Evolutionary conservation across 1,139 yeast species (phyloP).

Genomic region (Sugiyamaella pinicola): DNA sequence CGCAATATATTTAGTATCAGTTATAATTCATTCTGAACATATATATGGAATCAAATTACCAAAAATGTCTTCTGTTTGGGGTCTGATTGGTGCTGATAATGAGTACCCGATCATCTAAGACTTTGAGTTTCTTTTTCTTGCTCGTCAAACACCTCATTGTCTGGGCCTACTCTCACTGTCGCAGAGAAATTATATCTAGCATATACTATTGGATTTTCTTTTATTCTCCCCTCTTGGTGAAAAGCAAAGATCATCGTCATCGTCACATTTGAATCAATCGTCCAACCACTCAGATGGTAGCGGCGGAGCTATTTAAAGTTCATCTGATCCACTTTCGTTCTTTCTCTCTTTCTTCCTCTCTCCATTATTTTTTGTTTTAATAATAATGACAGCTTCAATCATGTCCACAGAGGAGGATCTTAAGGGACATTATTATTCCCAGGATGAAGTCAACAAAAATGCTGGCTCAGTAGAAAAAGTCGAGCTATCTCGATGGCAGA

Average conservation of each 20-base stretch:
- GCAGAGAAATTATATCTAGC: conserved; percentile 9
- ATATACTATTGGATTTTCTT: conserved; percentile 4
- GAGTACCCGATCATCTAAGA: too few relatives aligned
- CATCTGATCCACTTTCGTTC: conserved; percentile 11
- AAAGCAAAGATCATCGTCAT: conserved; percentile 6
- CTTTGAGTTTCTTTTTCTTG: too few relatives aligned
- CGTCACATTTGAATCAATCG: background rate
- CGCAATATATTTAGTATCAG: too few relatives aligned
- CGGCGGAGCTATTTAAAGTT: conserved; percentile 3
- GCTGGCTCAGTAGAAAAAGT: conserved; percentile 20
- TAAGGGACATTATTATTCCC: background rate
- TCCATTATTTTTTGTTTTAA: too few relatives aligned
- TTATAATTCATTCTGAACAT: too few relatives aligned
- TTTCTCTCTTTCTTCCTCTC: too few relatives aligned
- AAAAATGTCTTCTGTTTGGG: too few relatives aligned
- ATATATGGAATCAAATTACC: too few relatives aligned
- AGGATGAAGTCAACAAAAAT: conserved; percentile 9
- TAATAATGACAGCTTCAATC: background rate
- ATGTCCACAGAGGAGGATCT: conserved; percentile 10
- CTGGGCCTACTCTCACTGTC: background rate
- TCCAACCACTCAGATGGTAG: background rate
- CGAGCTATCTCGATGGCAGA: conserved; percentile 28
- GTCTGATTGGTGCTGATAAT: too few relatives aligned
- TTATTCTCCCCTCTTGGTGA: conserved; percentile 1
- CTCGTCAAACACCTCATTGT: conserved; percentile 1